Base-by-base conservation (phyloP, 306 rosid genomes). In the Lathyrus tuberosus region DNA sequence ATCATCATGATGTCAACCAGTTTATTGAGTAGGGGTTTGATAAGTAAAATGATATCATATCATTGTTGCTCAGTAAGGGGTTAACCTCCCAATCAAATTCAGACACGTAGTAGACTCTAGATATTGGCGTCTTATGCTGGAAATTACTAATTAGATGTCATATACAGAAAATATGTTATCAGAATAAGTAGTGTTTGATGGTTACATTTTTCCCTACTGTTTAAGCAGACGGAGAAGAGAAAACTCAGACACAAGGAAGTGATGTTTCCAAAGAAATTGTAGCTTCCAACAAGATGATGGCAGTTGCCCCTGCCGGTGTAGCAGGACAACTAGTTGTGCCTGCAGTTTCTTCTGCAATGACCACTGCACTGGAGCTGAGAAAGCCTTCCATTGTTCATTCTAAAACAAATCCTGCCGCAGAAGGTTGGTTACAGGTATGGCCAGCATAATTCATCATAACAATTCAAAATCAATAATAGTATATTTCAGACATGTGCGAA, bases 381-480 rank as follows among this genome's bases (percentile, higher is more conserved):
- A 90, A 82, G 60, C 58, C 86, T 67, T 64, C 87, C 5, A 70
- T 18, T 61, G 68, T 61, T 28, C 62, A 52, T 56, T 57, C 73
- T 42, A 83, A 80, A 79, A 12, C 81, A 18, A 74, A 70, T 73
- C 41, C 87, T 90, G 79, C 97, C 96, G 73, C 94, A 37, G 97
- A 93, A 65, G 49, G 74, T 59, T 93, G 96, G 97, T 0, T 78
- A 22, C 96, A 88, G 81, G 97, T 88, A 79, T 48, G 51, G 61
- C 82, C 78, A 18, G 28, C 62, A 4, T 70, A 22, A 46, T 14
- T 46, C 51, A 48, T 30, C 56, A 52, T 37, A 14, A 58, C 20
- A 8, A 26, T 59, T 71, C 38, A n/a, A 51, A 48, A 63, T 70
- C 53, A 10, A 46, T 10, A 8, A 10, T 47, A 28, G 59, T 41